These are phyloP conservation scores for Cucumis cinereus DNA, from an alignment of 306 rosid genomes.

Conservation along the genomic window DNA sequence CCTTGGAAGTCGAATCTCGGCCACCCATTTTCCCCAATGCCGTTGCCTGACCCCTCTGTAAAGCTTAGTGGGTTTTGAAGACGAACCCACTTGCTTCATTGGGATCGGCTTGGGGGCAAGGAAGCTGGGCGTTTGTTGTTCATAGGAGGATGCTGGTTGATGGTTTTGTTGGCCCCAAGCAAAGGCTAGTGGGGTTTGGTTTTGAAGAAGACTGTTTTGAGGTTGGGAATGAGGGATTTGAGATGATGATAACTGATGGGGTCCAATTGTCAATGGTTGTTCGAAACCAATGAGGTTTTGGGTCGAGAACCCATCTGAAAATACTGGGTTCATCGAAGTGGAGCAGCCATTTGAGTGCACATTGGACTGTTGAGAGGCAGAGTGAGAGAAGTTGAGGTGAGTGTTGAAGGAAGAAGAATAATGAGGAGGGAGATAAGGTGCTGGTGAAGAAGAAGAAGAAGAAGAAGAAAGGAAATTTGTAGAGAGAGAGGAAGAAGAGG, in stretches of 20 bases:
- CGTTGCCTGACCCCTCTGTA: slow-evolving; percentile 94
- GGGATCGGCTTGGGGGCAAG: slow-evolving; percentile 49
- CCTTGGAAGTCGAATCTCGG: slow-evolving; percentile 90
- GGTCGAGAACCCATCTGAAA: slow-evolving; percentile 30
- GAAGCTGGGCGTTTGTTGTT: slow-evolving; percentile 19
- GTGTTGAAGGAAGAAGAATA: slow-evolving; percentile 1
- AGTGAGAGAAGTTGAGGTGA: slow-evolving; percentile 16
- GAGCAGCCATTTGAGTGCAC: slow-evolving; percentile 26
- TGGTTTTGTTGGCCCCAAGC: slow-evolving; percentile 2
- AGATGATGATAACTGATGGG: slow-evolving; percentile 37
- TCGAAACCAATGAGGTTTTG: slow-evolving; percentile 23
- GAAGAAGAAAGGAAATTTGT: neutral
- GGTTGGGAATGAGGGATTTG: slow-evolving; percentile 66
- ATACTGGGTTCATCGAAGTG: slow-evolving; percentile 23
- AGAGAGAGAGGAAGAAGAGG: slow-evolving; percentile 9
- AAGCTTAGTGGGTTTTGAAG: slow-evolving; percentile 67
- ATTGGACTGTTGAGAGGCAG: slow-evolving; percentile 19
- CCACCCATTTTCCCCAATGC: slow-evolving; percentile 99
- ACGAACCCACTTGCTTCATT: slow-evolving; percentile 61
- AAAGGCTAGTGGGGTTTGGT: slow-evolving; percentile 5
- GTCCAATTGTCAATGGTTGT: slow-evolving; percentile 39
- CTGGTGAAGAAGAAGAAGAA: slow-evolving; percentile 13
- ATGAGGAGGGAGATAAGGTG: neutral
- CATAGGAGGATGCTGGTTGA: neutral
- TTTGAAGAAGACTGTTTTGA: slow-evolving; percentile 39